Evolutionary conservation across 2,329 filamentous ascomycete genomes (phyloP), one percentile per base, ranked within the genome.

Genomic region (Colletotrichum camelliae): DNA sequence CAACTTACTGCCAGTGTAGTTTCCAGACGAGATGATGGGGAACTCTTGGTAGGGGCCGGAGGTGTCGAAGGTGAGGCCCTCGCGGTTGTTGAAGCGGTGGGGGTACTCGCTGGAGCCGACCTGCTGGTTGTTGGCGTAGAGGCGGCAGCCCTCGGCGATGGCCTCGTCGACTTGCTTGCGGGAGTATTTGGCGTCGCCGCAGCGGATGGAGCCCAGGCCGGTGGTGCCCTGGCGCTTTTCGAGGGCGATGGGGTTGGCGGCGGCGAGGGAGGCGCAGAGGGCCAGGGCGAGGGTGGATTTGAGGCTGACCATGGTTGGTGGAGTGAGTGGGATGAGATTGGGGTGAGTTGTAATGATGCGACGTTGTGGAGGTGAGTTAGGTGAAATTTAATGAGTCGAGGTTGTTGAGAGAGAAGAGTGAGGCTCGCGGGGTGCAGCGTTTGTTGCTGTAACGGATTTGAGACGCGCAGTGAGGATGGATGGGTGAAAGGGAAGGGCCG

Each of bases 11-110:
- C 85, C 84, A 6, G 70, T 79, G 79, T 86, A 86, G 60, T 75
- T 76, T 33, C 84, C 84, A 4, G 77, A 78, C 5, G 75, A 75
- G 55, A 80, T 72, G 67, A 86, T 84, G 68, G 85, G 85, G 75
- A 86, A 86, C 80, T 86, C 85, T 73, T 85, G 82, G 79, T 82
- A 86, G 4, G 85, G 84, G 0, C 82, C 82, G 16, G 43, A n/a
- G 65, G 77, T 81, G n/a, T 77, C 57, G 61, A 86, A 86, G 66
- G 78, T 67, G 39, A 86, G 85, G 37, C 81, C 84, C 80, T 86
- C 85, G 39, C 77, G 79, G 83, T 86, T 84, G 80, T 83, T 83
- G 80, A 83, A 86, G 37, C 77, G 78, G 78, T 86, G 85, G n/a
- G 85, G 85, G 74, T 86, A 86, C 55, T 74, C 52, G 72, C 72